Evolutionary conservation across 2,329 filamentous ascomycete genomes (phyloP).

Genomic region (Verticillium klebahnii): DNA sequence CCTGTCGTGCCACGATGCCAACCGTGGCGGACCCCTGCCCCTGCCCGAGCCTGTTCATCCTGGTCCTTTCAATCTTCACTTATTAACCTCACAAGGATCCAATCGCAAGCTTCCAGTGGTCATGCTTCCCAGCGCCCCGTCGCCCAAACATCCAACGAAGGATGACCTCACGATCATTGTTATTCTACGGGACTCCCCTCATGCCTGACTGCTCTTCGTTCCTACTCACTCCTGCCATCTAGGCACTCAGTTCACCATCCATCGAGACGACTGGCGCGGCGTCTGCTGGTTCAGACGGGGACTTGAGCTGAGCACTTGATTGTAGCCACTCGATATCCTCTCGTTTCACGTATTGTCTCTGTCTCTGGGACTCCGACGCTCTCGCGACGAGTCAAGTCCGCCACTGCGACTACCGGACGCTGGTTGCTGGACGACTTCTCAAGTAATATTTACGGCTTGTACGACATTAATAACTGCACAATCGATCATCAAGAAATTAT

Average conservation of each 20-base stretch:
- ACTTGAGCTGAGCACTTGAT: not conserved
- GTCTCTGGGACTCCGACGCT: not conserved
- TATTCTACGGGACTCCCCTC: not conserved
- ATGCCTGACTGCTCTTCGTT: not conserved
- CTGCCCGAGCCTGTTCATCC: not conserved
- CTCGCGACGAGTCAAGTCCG: not conserved
- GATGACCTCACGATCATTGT: not conserved
- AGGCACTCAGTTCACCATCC: not conserved
- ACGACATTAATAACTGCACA: not conserved
- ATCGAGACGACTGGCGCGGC: not conserved
- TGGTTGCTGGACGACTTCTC: not conserved
- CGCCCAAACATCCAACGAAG: not conserved
- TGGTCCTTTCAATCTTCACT: not conserved
- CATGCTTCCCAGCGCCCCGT: not conserved
- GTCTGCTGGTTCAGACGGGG: not conserved
- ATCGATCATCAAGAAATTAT: constrained; percentile 13
- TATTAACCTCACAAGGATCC: not conserved
- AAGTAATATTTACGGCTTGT: not conserved
- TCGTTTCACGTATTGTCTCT: not conserved
- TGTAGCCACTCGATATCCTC: not conserved
- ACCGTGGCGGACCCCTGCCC: not conserved
- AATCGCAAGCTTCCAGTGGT: not conserved
- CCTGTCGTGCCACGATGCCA: not conserved
- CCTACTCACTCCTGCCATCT: not conserved
- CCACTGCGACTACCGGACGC: not conserved